Conservation (phyloP, 441 rosid species). For the Mallotus repandus region DNA sequence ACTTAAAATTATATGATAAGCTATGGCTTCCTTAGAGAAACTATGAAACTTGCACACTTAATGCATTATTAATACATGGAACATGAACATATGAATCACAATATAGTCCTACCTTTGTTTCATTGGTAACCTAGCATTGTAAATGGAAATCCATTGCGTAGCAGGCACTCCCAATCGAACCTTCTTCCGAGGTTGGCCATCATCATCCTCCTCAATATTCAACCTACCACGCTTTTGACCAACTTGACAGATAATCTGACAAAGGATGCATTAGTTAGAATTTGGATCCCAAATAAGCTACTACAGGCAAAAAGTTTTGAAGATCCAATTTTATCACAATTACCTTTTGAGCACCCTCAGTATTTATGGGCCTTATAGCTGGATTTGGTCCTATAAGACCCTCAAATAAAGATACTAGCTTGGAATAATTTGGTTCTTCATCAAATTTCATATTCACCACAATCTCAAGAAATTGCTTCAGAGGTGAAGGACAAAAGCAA, state of each 20-base stretch:
- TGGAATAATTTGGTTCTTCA: constrained; percentile 94
- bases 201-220: constrained; percentile 87
- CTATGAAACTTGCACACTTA: background rate
- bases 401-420: constrained; percentile 83
- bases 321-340: constrained; percentile 6
- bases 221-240: constrained; percentile 98
- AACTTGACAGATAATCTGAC: constrained; percentile 78
- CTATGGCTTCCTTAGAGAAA: background rate
- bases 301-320: constrained; percentile 2
- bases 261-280: constrained; percentile 2
- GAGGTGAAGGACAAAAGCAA: constrained; percentile 90
- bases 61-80: background rate
- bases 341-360: constrained; percentile 99
- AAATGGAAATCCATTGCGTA: constrained; percentile 94
- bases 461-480: constrained; percentile 84
- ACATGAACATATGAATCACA: background rate
- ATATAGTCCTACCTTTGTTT: constrained; percentile 72
- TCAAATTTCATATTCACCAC: constrained; percentile 98
- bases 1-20: background rate
- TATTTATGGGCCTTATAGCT: constrained; percentile 89
- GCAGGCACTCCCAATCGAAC: constrained; percentile 98
- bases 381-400: constrained; percentile 83
- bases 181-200: constrained; percentile 90
- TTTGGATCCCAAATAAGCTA: constrained; percentile 1
- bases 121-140: constrained; percentile 97